phyloP scores from a whole-genome alignment of 352 stramenopile species.

The Pythium periplocum region DNA sequence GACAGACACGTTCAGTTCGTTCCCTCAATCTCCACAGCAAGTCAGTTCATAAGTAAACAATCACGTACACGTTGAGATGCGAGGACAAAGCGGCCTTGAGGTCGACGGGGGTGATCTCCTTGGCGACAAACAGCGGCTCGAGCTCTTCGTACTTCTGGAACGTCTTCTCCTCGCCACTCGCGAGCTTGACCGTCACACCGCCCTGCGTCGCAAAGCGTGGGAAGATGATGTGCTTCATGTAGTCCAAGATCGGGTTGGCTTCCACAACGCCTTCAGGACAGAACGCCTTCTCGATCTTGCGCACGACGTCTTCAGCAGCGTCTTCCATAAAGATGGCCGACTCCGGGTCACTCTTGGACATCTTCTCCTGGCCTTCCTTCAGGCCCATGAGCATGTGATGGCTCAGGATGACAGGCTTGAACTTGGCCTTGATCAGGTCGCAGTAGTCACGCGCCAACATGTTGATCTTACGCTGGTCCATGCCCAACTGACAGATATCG shows the following conservation, averaged over 20 bases:
- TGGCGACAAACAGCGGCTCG: constrained; percentile 87
- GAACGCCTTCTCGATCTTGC: constrained; percentile 98
- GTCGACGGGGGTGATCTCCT: constrained; percentile 89
- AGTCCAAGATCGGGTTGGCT: constrained; percentile 96
- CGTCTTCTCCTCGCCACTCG: constrained; percentile 46
- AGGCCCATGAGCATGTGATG: constrained; percentile 99
- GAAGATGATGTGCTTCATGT: constrained; percentile 98
- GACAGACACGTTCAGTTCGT: constrained; percentile 8
- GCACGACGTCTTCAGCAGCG: constrained; percentile 89
- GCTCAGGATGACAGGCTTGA: constrained; percentile 95
- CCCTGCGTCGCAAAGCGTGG: constrained; percentile 43
- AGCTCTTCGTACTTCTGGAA: constrained; percentile 90
- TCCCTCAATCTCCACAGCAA: constrained; percentile 4
- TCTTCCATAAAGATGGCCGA: constrained; percentile 99
- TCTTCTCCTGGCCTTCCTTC: constrained; percentile 99
- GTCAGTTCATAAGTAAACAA: background rate
- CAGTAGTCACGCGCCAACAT: constrained; percentile 99
- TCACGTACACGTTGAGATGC: constrained; percentile 89
- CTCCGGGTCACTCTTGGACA: constrained; percentile 99
- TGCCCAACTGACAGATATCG: constrained; percentile 98
- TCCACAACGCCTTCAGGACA: constrained; percentile 89
- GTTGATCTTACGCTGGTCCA: constrained; percentile 99
- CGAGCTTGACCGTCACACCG: constrained; percentile 49
- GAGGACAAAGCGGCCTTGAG: constrained; percentile 91
- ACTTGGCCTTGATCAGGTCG: constrained; percentile 92